phyloP scores from a whole-genome alignment of 2,329 filamentous ascomycete genomes.

The Thielaviopsis populi region DNA sequence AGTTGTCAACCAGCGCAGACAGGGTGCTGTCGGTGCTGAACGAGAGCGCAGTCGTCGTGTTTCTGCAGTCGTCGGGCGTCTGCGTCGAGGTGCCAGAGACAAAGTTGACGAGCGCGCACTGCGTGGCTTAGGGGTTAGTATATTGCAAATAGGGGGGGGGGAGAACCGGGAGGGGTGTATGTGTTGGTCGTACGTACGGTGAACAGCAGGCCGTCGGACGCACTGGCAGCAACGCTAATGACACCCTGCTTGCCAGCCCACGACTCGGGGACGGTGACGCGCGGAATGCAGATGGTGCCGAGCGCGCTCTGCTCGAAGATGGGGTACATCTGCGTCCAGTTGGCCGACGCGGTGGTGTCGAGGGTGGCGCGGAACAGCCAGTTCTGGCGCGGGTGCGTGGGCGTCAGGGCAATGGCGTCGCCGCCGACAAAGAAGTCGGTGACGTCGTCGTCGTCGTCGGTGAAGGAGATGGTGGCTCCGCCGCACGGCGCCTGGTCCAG shows the following conservation, averaged over 20 bases:
- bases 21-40: conserved; percentile 22
- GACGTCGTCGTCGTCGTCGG: conserved; percentile 21
- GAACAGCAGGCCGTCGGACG: conserved; percentile 41
- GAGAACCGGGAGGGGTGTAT: too few relatives aligned
- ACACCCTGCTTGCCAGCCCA: conserved; percentile 42
- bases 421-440: conserved; percentile 13
- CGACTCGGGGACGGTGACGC: conserved; percentile 32
- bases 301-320: conserved; percentile 36
- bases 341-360: conserved; percentile 9
- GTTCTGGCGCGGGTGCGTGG: conserved; percentile 12
- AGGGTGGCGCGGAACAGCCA: conserved; percentile 14
- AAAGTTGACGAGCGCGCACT: conserved; percentile 43
- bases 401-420: conserved; percentile 10
- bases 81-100: conserved; percentile 29
- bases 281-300: conserved; percentile 38
- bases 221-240: conserved; percentile 36
- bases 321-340: conserved; percentile 20
- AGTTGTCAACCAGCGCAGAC: not conserved
- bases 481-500: conserved; percentile 12
- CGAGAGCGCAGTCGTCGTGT: conserved; percentile 25
- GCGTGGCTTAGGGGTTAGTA: conserved; percentile 7
- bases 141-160: too few relatives aligned
- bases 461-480: conserved; percentile 13
- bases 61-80: conserved; percentile 25
- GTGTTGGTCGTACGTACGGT: conserved; percentile 29